Conservation (phyloP, 2,329 filamentous ascomycete genomes). For the Ampelomyces quisqualis region DNA sequence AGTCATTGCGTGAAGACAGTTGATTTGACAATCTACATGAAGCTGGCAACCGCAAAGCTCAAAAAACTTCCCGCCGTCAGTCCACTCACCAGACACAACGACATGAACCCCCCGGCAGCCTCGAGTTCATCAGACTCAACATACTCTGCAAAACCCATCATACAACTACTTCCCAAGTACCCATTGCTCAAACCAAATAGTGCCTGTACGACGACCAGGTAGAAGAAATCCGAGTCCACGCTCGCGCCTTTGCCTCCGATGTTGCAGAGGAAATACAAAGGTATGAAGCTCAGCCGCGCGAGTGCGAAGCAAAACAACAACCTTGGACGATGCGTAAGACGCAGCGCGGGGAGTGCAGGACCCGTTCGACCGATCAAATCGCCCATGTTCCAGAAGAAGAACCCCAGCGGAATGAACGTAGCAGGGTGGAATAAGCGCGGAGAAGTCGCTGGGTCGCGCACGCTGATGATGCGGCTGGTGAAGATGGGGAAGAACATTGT, state of each 20-base stretch:
- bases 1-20: neutral
- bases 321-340: slow-evolving; percentile 62
- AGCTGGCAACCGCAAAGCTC: slow-evolving; percentile 62
- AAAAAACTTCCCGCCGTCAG: slow-evolving; percentile 81
- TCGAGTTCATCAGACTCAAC: slow-evolving; percentile 82
- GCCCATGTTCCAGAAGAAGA: slow-evolving; percentile 91
- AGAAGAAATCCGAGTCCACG: slow-evolving; percentile 81
- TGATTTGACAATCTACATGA: neutral
- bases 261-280: slow-evolving; percentile 89
- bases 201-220: slow-evolving; percentile 78
- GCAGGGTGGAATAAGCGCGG: slow-evolving; percentile 66
- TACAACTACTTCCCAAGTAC: slow-evolving; percentile 80
- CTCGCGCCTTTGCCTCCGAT: slow-evolving; percentile 68
- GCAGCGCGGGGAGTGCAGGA: slow-evolving; percentile 59
- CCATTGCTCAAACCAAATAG: slow-evolving; percentile 84
- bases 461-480: slow-evolving; percentile 58
- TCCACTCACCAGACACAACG: slow-evolving; percentile 80
- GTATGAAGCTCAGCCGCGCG: slow-evolving; percentile 69
- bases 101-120: slow-evolving; percentile 92
- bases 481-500: slow-evolving; percentile 97
- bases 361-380: slow-evolving; percentile 76
- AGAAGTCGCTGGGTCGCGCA: slow-evolving; percentile 47
- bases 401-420: slow-evolving; percentile 84
- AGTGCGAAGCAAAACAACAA: slow-evolving; percentile 68
- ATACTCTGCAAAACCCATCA: slow-evolving; percentile 85